phyloP scores from a whole-genome alignment of 768 basidiomycete species.

The Lentinula sp. region DNA sequence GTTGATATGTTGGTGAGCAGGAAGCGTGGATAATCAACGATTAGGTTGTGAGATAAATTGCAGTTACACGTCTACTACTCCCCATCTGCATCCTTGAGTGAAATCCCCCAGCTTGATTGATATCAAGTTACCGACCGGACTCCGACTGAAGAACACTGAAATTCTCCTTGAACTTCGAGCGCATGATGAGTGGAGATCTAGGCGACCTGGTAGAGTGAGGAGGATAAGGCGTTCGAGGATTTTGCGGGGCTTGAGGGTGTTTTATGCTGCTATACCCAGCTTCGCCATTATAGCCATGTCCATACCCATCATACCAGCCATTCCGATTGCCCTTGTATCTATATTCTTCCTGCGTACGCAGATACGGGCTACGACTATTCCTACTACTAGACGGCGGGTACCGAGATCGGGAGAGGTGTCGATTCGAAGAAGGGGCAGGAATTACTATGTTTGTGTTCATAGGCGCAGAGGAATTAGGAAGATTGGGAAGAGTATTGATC shows the following conservation, averaged over 20 bases:
- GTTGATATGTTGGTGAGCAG: too few species aligned
- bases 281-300: background rate
- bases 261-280: background rate
- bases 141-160: conserved; percentile 4
- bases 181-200: background rate
- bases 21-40: too few species aligned
- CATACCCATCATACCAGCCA: background rate
- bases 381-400: background rate
- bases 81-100: too few species aligned
- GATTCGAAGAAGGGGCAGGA: background rate
- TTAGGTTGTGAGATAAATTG: too few species aligned
- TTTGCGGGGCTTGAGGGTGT: background rate
- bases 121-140: too few species aligned
- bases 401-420: background rate
- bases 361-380: background rate
- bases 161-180: conserved; percentile 4
- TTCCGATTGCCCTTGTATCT: background rate
- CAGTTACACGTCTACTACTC: too few species aligned
- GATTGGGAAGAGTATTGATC: background rate
- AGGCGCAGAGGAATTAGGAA: background rate
- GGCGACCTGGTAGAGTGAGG: background rate
- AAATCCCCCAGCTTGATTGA: too few species aligned
- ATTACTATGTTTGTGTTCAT: background rate
- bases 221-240: background rate
- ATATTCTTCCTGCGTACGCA: background rate